Evolutionary conservation across 495 filamentous ascomycete species (phyloP).

Genomic region (Bryoglossum gracile): DNA sequence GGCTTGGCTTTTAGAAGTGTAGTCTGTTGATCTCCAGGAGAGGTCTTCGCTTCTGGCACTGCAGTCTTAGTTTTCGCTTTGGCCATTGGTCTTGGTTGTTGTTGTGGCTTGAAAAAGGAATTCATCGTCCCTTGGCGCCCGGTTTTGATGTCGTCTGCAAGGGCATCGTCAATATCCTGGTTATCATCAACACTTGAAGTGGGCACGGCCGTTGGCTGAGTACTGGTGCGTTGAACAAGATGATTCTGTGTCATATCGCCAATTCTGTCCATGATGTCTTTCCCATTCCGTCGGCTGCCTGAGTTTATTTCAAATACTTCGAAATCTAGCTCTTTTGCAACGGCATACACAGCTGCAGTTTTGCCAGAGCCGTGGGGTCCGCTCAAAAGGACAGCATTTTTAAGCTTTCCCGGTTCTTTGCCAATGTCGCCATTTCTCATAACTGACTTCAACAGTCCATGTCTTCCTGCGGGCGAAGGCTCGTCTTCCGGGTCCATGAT

Average conservation of each 20-base stretch:
- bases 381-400: conserved; percentile 71
- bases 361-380: conserved; percentile 91
- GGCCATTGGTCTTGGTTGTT: conserved; percentile 14
- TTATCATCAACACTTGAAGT: conserved; percentile 28
- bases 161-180: conserved; percentile 37
- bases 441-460: conserved; percentile 46
- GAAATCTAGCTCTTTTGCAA: conserved; percentile 91
- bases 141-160: conserved; percentile 51
- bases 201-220: conserved; percentile 12
- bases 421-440: conserved; percentile 49
- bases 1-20: conserved; percentile 10
- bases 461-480: conserved; percentile 33
- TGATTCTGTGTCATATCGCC: conserved; percentile 97
- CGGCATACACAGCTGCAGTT: conserved; percentile 85
- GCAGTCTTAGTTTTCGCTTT: conserved; percentile 19
- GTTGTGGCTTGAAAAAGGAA: conserved; percentile 63
- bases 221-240: conserved; percentile 55
- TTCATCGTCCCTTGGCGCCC: conserved; percentile 71
- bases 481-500: conserved; percentile 58
- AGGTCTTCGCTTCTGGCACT: conserved; percentile 14
- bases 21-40: neutral
- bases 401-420: conserved; percentile 39
- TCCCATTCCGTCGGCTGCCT: conserved; percentile 72
- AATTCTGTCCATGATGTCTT: conserved; percentile 84
- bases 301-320: conserved; percentile 94